Evolutionary conservation across 1,284 basidiomycete species (phyloP).

Genomic region (Trichosporon faecale): DNA sequence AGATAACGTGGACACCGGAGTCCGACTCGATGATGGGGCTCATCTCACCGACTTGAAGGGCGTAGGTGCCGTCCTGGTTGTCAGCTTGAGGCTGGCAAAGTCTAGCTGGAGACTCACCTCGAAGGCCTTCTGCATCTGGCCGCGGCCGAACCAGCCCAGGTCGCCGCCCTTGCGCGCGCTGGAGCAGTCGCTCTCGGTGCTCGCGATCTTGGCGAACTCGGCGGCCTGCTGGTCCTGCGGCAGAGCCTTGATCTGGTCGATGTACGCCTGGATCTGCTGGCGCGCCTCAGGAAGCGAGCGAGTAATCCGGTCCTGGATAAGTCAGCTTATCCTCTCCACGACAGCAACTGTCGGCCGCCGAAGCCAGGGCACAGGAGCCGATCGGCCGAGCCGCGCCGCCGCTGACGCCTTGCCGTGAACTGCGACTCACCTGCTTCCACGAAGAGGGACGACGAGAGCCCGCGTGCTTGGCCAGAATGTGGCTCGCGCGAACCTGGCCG

Average conservation of each 20-base stretch:
- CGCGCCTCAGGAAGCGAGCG: slow-evolving; percentile 88
- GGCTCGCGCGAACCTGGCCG: slow-evolving; percentile 79
- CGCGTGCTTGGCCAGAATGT: slow-evolving; percentile 88
- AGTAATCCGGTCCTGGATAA: slow-evolving; percentile 69
- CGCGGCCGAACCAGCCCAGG: slow-evolving; percentile 77
- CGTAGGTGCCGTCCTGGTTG: slow-evolving; percentile 69
- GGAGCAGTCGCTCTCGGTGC: slow-evolving; percentile 77
- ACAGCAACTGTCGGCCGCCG: background rate
- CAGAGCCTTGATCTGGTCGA: slow-evolving; percentile 39
- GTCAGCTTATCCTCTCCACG: background rate
- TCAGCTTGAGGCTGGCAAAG: background rate
- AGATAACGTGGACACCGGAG: slow-evolving; percentile 92
- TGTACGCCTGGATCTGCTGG: slow-evolving; percentile 64
- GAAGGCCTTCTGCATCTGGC: slow-evolving; percentile 97
- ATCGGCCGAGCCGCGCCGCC: background rate
- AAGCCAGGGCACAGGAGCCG: background rate
- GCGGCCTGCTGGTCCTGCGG: slow-evolving; percentile 55
- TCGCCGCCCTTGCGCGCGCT: slow-evolving; percentile 77
- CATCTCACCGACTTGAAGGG: slow-evolving; percentile 74
- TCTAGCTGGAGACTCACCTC: slow-evolving; percentile 55
- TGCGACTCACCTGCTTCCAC: slow-evolving; percentile 76
- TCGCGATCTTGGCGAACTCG: slow-evolving; percentile 73
- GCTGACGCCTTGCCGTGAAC: background rate
- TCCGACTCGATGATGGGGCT: slow-evolving; percentile 86
- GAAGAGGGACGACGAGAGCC: slow-evolving; percentile 82